These are phyloP conservation scores for Angomonas ambiguus DNA, from an alignment of 208 protist species.

Conservation along the genomic window DNA sequence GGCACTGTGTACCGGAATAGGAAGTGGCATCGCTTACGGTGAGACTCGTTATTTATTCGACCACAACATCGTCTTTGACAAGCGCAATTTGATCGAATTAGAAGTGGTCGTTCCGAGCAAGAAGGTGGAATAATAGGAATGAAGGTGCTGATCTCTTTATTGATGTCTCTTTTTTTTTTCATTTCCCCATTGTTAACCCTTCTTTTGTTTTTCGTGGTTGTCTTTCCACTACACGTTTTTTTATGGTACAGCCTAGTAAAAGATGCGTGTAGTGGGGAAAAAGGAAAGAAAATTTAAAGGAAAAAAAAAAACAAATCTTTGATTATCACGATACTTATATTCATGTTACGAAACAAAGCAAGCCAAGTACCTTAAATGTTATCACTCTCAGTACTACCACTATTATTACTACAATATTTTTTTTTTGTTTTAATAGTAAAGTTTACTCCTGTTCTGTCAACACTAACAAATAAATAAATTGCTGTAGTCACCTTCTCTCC, in stretches of 20 bases:
- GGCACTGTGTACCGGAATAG: constrained; percentile 67
- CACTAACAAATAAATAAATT: no score
- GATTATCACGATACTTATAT: no score
- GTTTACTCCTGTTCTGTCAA: no score
- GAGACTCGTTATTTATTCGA: constrained; percentile 89
- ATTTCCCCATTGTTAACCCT: not conserved
- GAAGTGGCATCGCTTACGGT: constrained; percentile 78
- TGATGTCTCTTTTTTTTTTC: constrained; percentile 5
- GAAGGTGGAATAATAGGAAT: constrained; percentile 8
- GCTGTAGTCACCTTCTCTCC: no score
- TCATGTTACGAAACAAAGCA: no score
- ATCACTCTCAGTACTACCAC: no score
- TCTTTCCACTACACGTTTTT: not conserved
- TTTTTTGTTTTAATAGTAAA: no score
- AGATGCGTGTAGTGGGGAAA: no score
- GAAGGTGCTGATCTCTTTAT: no score
- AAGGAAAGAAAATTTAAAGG: not conserved
- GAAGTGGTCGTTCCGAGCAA: constrained; percentile 19
- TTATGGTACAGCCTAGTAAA: no score
- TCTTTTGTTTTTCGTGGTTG: not conserved
- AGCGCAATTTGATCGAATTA: constrained; percentile 63
- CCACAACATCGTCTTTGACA: constrained; percentile 84
- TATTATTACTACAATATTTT: no score
- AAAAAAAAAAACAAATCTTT: not conserved
- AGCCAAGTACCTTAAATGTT: no score